Evolutionary conservation across 1,284 basidiomycete species (phyloP).

Genomic region (Cryptococcus sp.): DNA sequence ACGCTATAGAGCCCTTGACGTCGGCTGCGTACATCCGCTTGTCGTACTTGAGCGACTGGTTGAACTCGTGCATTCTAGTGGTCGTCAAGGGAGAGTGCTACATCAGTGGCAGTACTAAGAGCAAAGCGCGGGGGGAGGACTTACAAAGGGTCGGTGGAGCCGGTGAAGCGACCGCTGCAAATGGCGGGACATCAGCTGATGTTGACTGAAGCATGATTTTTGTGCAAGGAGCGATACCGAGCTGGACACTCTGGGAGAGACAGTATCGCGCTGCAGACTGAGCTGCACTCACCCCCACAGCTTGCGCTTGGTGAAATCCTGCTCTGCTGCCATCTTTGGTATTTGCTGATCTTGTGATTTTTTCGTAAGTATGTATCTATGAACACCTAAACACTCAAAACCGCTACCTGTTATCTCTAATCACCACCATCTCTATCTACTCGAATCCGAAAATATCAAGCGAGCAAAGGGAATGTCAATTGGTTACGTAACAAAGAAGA

Average conservation of each 20-base stretch:
- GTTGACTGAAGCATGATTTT: too few species aligned
- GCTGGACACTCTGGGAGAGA: background rate
- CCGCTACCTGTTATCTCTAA: background rate
- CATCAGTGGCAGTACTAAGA: background rate
- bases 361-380: background rate
- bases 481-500: too few species aligned
- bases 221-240: background rate
- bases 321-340: slow-evolving; percentile 27
- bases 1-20: slow-evolving; percentile 92
- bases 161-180: slow-evolving; percentile 73
- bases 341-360: background rate
- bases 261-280: background rate
- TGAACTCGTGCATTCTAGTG: slow-evolving; percentile 91
- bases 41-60: slow-evolving; percentile 93
- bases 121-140: slow-evolving; percentile 35
- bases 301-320: slow-evolving; percentile 52
- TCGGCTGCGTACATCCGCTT: slow-evolving; percentile 90
- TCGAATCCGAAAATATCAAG: too few species aligned
- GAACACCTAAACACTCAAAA: background rate
- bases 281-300: slow-evolving; percentile 46
- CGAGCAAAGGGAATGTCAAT: too few species aligned
- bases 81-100: background rate
- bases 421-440: background rate
- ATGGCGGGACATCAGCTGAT: too few species aligned
- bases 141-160: slow-evolving; percentile 81